Evolutionary conservation across 257 asterid species (phyloP), one percentile per base, ranked within the genome.

Genomic region (Ligustrum vulgare): DNA sequence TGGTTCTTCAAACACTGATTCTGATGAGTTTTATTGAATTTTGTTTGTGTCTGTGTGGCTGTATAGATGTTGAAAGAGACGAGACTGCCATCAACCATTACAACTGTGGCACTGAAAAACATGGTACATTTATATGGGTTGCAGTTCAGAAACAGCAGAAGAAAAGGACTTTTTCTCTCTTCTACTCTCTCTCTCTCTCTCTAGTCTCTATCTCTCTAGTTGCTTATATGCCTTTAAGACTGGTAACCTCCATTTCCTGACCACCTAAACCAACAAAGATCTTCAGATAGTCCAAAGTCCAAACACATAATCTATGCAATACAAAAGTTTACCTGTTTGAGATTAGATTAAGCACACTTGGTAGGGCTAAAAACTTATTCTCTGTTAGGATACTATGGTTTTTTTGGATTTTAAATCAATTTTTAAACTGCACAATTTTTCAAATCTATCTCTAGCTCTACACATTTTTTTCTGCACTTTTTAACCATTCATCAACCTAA

Each of bases 81-180:
- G 86, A 81, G 69, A 78, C 93, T 71, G 67, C 73, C 82, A 84
- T 82, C 72, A 84, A 81, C 87, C 90, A 87, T 82, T 86, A 80
- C 84, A 85, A 89, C 87, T 84, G 72, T 87, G 97, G 97, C 98
- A 93, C 98, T 93, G 98, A 93, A 93, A 93, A 93, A 74, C 96
- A 93, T 93, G 97, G 75, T 79, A 87, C 89, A 88, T 92, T 83
- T 86, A 86, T 84, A 84, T 77, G 83, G 67, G 49, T 79, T 18
- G 70, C 91, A 86, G 83, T 51, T 16, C 11, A 12, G 54, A 13
- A 74, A 58, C 64, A 77, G 80, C 83, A 35, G 45, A 15, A n/a
- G 28, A 77, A 85, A 80, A 86, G 84, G 84, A 80, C 93, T 82
- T 49, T 54, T 22, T 64, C 8, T 33, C 54, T 8, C 39, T n/a